Evolutionary conservation across 192 early-diverging fungal species (phyloP).

Genomic region (Entomortierella parvispora): DNA sequence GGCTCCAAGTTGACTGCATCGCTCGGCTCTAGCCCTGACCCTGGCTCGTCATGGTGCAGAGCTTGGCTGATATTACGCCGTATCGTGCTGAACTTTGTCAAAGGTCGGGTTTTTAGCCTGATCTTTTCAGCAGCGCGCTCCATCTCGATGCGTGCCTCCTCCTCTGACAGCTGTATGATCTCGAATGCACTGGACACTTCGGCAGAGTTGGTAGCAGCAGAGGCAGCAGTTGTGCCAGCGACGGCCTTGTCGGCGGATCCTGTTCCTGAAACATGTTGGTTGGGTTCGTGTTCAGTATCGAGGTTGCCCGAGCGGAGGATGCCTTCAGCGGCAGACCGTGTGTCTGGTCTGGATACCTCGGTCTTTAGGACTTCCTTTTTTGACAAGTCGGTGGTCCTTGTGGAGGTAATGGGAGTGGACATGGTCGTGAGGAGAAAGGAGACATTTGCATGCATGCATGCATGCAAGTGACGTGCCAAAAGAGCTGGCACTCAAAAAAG

Average conservation of each 20-base stretch:
- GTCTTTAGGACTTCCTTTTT: too few species aligned
- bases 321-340: too few species aligned
- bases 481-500: too few species aligned
- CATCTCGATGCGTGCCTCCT: conserved; percentile 16
- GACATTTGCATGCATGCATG: too few species aligned
- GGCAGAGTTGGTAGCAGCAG: neutral
- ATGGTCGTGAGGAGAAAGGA: too few species aligned
- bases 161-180: conserved; percentile 8
- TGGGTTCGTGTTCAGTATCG: too few species aligned
- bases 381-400: too few species aligned
- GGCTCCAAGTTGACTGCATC: neutral
- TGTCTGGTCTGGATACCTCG: too few species aligned
- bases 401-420: too few species aligned
- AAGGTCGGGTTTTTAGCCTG: conserved; percentile 11
- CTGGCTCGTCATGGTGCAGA: neutral
- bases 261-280: neutral
- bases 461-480: too few species aligned
- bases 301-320: too few species aligned
- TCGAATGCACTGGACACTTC: neutral
- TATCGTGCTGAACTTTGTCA: conserved; percentile 18
- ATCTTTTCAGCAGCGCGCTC: conserved; percentile 34
- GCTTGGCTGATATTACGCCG: conserved; percentile 1
- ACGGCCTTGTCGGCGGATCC: neutral
- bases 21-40: neutral
- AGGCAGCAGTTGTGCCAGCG: neutral